These are phyloP conservation scores for Thecaphora thlaspeos DNA, from an alignment of 1,284 basidiomycete genomes.

Conservation along the genomic window DNA sequence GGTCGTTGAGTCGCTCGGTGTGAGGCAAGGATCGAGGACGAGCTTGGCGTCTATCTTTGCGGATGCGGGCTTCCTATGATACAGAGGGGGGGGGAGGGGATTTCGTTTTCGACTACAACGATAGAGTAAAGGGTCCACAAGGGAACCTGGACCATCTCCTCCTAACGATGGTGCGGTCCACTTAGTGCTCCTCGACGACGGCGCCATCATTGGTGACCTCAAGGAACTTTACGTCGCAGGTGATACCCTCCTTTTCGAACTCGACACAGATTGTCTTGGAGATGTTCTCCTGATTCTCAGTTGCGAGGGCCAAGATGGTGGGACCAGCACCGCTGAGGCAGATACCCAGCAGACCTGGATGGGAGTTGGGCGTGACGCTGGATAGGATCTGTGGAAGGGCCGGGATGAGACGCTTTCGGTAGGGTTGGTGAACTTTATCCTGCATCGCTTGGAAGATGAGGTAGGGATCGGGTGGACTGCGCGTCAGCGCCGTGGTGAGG, in stretches of 20 bases:
- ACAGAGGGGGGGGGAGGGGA: too few species aligned
- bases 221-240: conserved; percentile 47
- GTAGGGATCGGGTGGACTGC: conserved; percentile 84
- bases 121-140: too few species aligned
- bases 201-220: conserved; percentile 50
- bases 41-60: too few species aligned
- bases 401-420: conserved; percentile 86
- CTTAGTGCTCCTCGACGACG: background rate
- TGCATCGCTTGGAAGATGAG: conserved; percentile 99
- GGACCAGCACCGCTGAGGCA: conserved; percentile 97
- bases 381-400: conserved; percentile 69
- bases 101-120: too few species aligned
- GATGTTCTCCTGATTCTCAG: conserved; percentile 59
- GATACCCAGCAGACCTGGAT: conserved; percentile 91
- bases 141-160: too few species aligned
- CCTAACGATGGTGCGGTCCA: too few species aligned
- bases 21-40: too few species aligned
- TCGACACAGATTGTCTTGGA: conserved; percentile 45
- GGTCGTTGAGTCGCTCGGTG: too few species aligned
- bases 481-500: conserved; percentile 89
- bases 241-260: conserved; percentile 47
- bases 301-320: conserved; percentile 95
- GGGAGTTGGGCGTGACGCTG: conserved; percentile 78
- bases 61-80: too few species aligned
- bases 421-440: conserved; percentile 95